A percentile compares a stretch with the other conserved stretches of the same genome.
Evolutionary conservation across 768 basidiomycete species (phyloP).

Genomic region (Tricholoma furcatifolium): DNA sequence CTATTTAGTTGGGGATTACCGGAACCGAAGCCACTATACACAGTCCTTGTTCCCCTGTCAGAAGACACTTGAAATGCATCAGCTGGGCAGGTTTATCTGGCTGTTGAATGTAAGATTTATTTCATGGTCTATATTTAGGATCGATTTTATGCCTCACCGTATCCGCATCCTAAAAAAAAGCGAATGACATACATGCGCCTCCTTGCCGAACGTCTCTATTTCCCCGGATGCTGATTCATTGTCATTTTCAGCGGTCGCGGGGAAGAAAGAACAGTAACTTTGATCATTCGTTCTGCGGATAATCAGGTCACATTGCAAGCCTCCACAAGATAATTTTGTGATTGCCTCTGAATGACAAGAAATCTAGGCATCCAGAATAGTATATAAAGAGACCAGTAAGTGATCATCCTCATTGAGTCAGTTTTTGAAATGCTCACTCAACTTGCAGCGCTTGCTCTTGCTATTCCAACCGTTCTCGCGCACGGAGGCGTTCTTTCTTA

Average conservation of each 20-base stretch:
- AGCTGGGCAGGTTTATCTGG: neutral
- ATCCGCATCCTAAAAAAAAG: constrained; percentile 1
- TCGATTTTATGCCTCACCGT: neutral
- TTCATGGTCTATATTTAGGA: neutral
- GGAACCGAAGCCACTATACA: neutral
- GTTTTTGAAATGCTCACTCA: constrained; percentile 25
- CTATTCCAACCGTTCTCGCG: constrained; percentile 31
- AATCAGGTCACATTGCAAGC: constrained; percentile 12
- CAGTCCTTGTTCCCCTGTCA: neutral
- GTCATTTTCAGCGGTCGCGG: neutral
- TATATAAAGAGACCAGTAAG: constrained; percentile 4
- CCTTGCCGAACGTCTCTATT: constrained; percentile 6
- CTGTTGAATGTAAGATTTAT: neutral
- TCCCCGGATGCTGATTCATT: constrained; percentile 10
- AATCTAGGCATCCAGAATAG: neutral
- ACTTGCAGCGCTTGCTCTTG: constrained; percentile 27
- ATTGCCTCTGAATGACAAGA: neutral
- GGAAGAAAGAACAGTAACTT: neutral
- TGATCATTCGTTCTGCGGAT: neutral
- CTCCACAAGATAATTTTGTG: constrained; percentile 1
- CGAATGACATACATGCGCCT: neutral
- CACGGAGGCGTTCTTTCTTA: constrained; percentile 48
- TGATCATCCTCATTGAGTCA: neutral
- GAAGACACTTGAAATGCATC: neutral
- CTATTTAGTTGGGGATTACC: neutral